A percentile compares a stretch with the other conserved stretches of the same genome.
Conservation (phyloP, 768 basidiomycete genomes). For the Phanerodontia chrysosporium region DNA sequence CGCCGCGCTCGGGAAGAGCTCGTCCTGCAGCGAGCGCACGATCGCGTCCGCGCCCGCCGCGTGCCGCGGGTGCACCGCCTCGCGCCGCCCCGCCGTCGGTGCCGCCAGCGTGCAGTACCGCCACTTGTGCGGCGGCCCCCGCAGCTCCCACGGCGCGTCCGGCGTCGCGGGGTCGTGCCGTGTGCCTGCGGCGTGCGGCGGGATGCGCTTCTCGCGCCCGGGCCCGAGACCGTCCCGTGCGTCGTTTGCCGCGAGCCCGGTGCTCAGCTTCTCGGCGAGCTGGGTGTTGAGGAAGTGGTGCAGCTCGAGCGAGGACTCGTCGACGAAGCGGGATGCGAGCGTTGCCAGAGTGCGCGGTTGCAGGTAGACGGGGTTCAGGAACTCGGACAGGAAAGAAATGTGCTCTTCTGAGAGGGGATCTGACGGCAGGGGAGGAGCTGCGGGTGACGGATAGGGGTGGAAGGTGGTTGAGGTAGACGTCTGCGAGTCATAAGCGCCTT, state of each 20-base stretch:
- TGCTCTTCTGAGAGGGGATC: slow-evolving; percentile 53
- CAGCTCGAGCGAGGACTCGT: slow-evolving; percentile 84
- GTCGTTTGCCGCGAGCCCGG: slow-evolving; percentile 62
- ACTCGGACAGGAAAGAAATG: slow-evolving; percentile 71
- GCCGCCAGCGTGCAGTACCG: slow-evolving; percentile 73
- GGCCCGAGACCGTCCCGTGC: slow-evolving; percentile 53
- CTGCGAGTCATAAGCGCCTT: slow-evolving; percentile 28
- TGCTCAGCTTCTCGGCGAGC: slow-evolving; percentile 65
- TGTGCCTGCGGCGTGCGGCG: slow-evolving; percentile 63
- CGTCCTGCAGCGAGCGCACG: slow-evolving; percentile 66
- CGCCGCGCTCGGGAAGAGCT: slow-evolving; percentile 73
- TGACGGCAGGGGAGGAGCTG: slow-evolving; percentile 48
- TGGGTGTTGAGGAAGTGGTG: slow-evolving; percentile 76
- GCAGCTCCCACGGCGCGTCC: slow-evolving; percentile 53
- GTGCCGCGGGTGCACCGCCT: slow-evolving; percentile 48
- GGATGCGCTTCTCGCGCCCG: slow-evolving; percentile 49
- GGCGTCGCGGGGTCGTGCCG: slow-evolving; percentile 29
- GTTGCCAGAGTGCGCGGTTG: slow-evolving; percentile 75
- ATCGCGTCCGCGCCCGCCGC: slow-evolving; percentile 54
- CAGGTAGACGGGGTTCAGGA: slow-evolving; percentile 89
- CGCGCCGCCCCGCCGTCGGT: slow-evolving; percentile 27
- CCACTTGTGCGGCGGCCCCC: slow-evolving; percentile 92
- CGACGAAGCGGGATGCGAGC: slow-evolving; percentile 75
- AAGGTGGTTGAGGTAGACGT: slow-evolving; percentile 61
- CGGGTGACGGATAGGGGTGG: slow-evolving; percentile 36